Evolutionary conservation across 2,329 filamentous ascomycete species (phyloP).

Genomic region (Diplodia scrobiculata): DNA sequence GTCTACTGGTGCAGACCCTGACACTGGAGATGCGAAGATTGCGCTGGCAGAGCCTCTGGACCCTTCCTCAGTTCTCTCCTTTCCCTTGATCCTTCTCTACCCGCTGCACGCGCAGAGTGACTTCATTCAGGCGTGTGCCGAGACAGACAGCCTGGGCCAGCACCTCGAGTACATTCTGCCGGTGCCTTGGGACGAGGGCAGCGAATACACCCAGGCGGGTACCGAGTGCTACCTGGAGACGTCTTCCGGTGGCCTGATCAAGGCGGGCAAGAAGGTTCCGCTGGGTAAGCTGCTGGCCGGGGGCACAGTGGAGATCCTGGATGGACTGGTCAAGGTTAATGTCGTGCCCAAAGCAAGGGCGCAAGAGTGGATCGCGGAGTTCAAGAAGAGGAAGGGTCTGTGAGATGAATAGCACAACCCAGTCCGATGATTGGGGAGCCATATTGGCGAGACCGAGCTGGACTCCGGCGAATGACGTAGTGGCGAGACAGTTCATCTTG

Average conservation of each 20-base stretch:
- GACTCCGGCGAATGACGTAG: background rate
- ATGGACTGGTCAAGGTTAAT: conserved; percentile 80
- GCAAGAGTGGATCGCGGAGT: conserved; percentile 76
- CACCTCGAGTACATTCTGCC: conserved; percentile 87
- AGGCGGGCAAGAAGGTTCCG: conserved; percentile 81
- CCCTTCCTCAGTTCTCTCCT: conserved; percentile 68
- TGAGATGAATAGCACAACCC: background rate
- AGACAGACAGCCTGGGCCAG: conserved; percentile 72
- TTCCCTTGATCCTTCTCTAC: conserved; percentile 84
- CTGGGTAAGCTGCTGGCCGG: conserved; percentile 72
- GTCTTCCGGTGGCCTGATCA: conserved; percentile 73
- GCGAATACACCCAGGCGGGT: conserved; percentile 58
- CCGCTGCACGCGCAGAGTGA: conserved; percentile 80
- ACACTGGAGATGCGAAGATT: conserved; percentile 82
- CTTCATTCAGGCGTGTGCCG: conserved; percentile 84
- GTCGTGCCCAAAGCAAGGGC: conserved; percentile 74
- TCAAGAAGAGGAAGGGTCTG: conserved; percentile 69
- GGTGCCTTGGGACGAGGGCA: conserved; percentile 75
- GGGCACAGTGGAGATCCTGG: conserved; percentile 82
- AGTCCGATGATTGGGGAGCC: background rate
- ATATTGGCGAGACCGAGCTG: background rate
- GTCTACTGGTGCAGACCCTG: conserved; percentile 70
- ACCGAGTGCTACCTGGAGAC: conserved; percentile 95
- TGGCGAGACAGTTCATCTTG: background rate
- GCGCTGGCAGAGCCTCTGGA: conserved; percentile 72